phyloP scores from a whole-genome alignment of 805 yeast species.

The Priceomyces carsonii region DNA sequence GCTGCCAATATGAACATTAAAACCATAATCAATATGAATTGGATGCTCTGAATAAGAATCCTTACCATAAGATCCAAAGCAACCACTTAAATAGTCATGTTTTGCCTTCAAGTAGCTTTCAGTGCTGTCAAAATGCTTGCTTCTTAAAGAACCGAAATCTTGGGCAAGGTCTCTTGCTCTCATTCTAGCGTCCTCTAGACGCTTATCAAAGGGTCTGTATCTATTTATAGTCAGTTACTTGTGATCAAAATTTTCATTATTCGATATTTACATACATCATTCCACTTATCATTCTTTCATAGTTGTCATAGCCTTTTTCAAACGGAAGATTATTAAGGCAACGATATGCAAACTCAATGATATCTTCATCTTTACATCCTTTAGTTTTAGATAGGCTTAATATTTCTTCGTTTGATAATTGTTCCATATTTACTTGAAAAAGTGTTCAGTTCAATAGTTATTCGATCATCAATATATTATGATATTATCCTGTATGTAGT shows the following conservation, averaged over 20 bases:
- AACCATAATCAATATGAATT: slow-evolving; percentile 65
- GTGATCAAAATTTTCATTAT: not conserved
- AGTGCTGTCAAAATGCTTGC: slow-evolving; percentile 31
- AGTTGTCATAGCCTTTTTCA: slow-evolving; percentile 11
- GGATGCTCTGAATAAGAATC: slow-evolving; percentile 56
- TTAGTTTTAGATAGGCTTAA: too few species aligned
- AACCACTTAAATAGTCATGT: slow-evolving; percentile 27
- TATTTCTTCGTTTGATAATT: too few species aligned
- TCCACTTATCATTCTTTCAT: slow-evolving; percentile 18
- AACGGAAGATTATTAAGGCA: slow-evolving; percentile 13
- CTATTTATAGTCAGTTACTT: not conserved
- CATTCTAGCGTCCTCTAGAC: slow-evolving; percentile 26
- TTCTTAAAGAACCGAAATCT: slow-evolving; percentile 33
- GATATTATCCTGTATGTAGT: too few species aligned
- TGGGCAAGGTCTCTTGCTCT: slow-evolving; percentile 34
- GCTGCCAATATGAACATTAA: slow-evolving; percentile 58
- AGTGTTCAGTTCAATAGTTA: too few species aligned
- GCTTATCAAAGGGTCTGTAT: slow-evolving; percentile 17
- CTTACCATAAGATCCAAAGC: slow-evolving; percentile 52
- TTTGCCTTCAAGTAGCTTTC: slow-evolving; percentile 37
- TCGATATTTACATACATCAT: slow-evolving; percentile 10
- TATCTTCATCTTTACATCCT: too few species aligned
- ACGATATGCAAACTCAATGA: too few species aligned
- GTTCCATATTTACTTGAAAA: too few species aligned
- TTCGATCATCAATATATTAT: too few species aligned